phyloP scores from a whole-genome alignment of 2,329 filamentous ascomycete genomes.

The Exophiala bonariae region DNA sequence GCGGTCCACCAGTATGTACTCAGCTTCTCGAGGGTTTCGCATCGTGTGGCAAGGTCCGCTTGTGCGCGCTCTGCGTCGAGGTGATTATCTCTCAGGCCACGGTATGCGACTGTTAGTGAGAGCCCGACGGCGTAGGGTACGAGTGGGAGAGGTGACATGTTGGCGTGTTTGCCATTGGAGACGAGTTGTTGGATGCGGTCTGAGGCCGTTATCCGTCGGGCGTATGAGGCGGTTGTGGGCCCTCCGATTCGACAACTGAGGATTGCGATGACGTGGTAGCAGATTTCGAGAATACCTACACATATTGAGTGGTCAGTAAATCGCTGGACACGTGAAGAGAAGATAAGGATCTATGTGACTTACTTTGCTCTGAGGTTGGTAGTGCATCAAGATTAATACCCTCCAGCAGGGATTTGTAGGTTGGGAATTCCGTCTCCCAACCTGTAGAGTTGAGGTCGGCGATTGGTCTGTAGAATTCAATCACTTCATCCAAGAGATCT shows the following conservation, averaged over 20 bases:
- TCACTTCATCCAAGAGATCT: conserved; percentile 38
- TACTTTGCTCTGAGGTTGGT: conserved; percentile 15
- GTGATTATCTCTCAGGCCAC: conserved; percentile 54
- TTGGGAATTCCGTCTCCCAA: conserved; percentile 41
- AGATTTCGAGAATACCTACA: conserved; percentile 55
- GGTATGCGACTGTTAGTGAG: conserved; percentile 57
- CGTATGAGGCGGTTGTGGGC: conserved; percentile 50
- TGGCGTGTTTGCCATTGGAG: conserved; percentile 28
- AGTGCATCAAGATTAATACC: conserved; percentile 17
- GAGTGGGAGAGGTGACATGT: conserved; percentile 53
- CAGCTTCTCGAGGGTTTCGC: conserved; percentile 36
- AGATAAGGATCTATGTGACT: conserved; percentile 4
- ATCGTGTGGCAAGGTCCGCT: conserved; percentile 37
- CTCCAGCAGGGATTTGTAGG: conserved; percentile 31
- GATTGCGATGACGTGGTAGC: conserved; percentile 59
- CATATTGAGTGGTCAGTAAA: background rate
- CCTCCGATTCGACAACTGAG: conserved; percentile 55
- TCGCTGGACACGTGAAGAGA: background rate
- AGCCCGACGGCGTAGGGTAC: conserved; percentile 58
- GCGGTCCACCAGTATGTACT: conserved; percentile 41
- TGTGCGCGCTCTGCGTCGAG: conserved; percentile 38
- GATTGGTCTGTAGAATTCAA: conserved; percentile 41
- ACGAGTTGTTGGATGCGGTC: conserved; percentile 54
- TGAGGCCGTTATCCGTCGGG: conserved; percentile 57
- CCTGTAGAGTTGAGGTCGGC: conserved; percentile 34